phyloP scores from a whole-genome alignment of 129 eudicot genomes.

The Flaveria sonorensis region DNA sequence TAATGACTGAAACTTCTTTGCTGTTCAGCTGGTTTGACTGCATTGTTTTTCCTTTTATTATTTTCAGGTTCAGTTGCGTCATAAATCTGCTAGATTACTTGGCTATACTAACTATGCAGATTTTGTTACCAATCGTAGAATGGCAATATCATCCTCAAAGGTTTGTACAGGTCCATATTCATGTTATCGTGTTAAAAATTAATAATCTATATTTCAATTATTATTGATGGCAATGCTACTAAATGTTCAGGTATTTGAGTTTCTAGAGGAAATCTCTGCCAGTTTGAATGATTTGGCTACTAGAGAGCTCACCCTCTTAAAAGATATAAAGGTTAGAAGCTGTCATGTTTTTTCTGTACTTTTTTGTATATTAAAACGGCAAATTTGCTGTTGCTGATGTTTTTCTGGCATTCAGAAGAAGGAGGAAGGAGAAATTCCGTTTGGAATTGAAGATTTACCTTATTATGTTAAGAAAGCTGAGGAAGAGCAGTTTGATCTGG shows the following conservation, averaged over 20 bases:
- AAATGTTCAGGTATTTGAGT: constrained; percentile 71
- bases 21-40: constrained; percentile 16
- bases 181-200: neutral
- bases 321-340: constrained; percentile 62
- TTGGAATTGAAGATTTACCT: constrained; percentile 85
- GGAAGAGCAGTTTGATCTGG: constrained; percentile 68
- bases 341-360: too few species aligned
- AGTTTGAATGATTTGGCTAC: constrained; percentile 70
- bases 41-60: constrained; percentile 16
- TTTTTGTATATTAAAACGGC: neutral
- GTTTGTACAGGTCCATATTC: constrained; percentile 43
- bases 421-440: constrained; percentile 83
- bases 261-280: constrained; percentile 79
- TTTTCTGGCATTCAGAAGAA: constrained; percentile 53
- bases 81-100: constrained; percentile 87
- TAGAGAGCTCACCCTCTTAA: constrained; percentile 69
- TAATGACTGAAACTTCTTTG: neutral
- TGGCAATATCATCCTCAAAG: constrained; percentile 93
- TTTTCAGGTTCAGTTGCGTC: constrained; percentile 77
- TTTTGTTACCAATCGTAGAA: constrained; percentile 64
- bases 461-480: constrained; percentile 72
- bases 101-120: constrained; percentile 88
- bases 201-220: neutral
- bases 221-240: constrained; percentile 8
- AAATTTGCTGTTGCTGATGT: constrained; percentile 12